Conservation (phyloP, 148 eudicot species). For the Fagopyrum esculentum region DNA sequence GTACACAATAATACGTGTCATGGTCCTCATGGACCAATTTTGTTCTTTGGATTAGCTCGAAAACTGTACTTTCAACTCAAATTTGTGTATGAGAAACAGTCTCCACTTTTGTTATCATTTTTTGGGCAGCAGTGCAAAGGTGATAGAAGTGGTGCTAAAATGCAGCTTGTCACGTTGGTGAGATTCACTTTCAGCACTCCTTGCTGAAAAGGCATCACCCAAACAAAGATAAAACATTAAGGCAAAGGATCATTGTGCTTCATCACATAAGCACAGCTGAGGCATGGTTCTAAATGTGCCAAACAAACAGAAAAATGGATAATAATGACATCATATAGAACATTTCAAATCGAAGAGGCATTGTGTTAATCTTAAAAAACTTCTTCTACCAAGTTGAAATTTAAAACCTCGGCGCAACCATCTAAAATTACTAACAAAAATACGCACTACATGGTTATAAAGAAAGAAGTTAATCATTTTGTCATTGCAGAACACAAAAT, state of each 20-base stretch:
- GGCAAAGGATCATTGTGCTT: background rate
- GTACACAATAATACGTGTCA: background rate
- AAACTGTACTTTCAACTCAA: background rate
- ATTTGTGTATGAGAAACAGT: background rate
- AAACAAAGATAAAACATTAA: background rate
- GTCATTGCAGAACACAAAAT: background rate
- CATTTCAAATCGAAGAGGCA: background rate
- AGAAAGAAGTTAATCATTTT: background rate
- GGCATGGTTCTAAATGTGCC: background rate
- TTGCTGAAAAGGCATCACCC: background rate
- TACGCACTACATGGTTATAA: background rate
- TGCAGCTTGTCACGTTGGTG: background rate
- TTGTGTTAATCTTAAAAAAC: background rate
- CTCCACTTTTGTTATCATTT: too few relatives aligned
- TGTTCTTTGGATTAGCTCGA: background rate
- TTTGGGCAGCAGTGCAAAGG: too few relatives aligned
- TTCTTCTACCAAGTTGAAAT: background rate
- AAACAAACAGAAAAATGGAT: background rate
- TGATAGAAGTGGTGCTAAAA: background rate
- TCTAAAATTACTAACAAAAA: background rate
- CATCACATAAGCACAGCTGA: background rate
- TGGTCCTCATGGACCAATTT: background rate
- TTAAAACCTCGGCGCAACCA: background rate
- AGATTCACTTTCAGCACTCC: background rate
- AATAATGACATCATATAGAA: background rate